Percentiles rank a stretch among this genome's conserved stretches.
Conservation (phyloP, 257 asterid species). For the Solanum clarkiae region DNA sequence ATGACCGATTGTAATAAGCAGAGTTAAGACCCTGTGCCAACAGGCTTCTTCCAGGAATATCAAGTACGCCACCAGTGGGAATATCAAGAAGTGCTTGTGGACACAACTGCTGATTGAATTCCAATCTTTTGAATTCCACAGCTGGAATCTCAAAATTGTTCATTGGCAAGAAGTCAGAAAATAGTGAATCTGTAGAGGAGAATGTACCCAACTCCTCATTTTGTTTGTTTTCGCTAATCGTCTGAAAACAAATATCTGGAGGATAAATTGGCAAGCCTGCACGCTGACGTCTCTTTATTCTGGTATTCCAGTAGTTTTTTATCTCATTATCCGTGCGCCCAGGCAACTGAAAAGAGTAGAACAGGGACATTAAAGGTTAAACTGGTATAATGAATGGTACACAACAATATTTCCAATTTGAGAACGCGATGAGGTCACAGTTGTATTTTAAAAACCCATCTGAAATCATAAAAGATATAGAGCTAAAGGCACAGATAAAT, state of each 20-base stretch:
- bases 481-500: not conserved
- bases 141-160: conserved; percentile 27
- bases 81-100: conserved; percentile 17
- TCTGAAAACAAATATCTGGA: conserved; percentile 19
- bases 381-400: not conserved
- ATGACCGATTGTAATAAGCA: conserved; percentile 8
- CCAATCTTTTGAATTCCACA: conserved; percentile 23
- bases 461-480: not conserved
- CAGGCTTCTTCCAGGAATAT: conserved; percentile 23
- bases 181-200: conserved; percentile 10
- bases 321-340: conserved; percentile 64
- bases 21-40: conserved; percentile 13
- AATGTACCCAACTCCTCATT: conserved; percentile 9
- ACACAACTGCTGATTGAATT: conserved; percentile 13
- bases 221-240: conserved; percentile 16
- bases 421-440: not conserved
- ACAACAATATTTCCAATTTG: not conserved
- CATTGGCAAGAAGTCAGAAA: conserved; percentile 13
- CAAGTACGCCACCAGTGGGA: conserved; percentile 12
- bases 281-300: conserved; percentile 47
- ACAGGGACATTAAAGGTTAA: not conserved
- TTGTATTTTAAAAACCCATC: not conserved
- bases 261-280: conserved; percentile 56
- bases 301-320: conserved; percentile 56
- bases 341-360: conserved; percentile 28